Conservation (phyloP, 2,329 filamentous ascomycete species). For the Pleomassaria siparia region DNA sequence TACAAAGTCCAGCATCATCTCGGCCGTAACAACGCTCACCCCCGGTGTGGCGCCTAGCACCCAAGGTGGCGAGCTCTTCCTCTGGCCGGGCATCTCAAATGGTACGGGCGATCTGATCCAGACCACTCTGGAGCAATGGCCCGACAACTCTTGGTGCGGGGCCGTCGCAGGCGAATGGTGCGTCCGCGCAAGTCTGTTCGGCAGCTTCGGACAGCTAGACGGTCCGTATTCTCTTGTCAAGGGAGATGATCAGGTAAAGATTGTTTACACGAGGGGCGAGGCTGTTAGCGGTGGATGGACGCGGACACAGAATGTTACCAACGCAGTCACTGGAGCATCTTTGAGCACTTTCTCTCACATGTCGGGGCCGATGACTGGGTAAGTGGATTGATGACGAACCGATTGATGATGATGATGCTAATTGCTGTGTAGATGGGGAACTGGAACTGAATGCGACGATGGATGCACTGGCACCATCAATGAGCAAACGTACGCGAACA, state of each 20-base stretch:
- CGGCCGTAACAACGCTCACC: neutral
- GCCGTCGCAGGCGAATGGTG: neutral
- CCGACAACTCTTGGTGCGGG: neutral
- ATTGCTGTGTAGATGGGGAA: neutral
- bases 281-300: neutral
- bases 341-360: neutral
- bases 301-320: neutral
- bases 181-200: neutral
- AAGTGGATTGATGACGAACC: neutral
- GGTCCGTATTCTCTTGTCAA: neutral
- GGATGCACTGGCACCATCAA: neutral
- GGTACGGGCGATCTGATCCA: neutral
- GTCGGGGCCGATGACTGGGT: neutral
- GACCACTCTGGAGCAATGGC: neutral
- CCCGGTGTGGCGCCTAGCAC: neutral
- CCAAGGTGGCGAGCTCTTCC: neutral
- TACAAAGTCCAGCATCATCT: neutral
- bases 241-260: neutral
- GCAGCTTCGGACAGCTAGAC: neutral
- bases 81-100: neutral
- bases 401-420: neutral
- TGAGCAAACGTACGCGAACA: neutral
- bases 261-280: neutral
- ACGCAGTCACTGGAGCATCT: neutral
- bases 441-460: neutral